Evolutionary conservation across 805 yeast genomes (phyloP).

Genomic region (Martiniozyma abietophila): DNA sequence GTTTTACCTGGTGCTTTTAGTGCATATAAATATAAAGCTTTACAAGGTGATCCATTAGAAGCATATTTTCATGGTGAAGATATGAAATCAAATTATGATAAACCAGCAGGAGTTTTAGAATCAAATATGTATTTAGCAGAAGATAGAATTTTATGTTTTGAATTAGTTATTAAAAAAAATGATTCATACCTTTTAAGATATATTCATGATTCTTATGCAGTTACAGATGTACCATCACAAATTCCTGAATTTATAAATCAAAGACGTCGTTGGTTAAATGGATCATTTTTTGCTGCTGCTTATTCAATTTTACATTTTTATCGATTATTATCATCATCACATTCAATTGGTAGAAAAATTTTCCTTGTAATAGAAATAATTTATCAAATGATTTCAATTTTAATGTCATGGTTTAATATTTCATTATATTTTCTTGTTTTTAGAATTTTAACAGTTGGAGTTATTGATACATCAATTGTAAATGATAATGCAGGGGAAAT

Average conservation of each 20-base stretch:
- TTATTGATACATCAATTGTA: conserved; percentile 36
- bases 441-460: conserved; percentile 69
- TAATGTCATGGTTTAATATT: conserved; percentile 84
- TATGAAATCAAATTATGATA: conserved; percentile 43
- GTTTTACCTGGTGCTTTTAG: conserved; percentile 96
- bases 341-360: conserved; percentile 57
- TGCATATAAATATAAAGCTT: conserved; percentile 79
- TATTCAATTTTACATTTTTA: conserved; percentile 73
- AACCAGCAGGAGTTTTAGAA: conserved; percentile 76
- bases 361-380: conserved; percentile 65
- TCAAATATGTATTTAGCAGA: conserved; percentile 96
- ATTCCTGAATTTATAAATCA: conserved; percentile 85
- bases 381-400: conserved; percentile 64
- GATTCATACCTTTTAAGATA: conserved; percentile 70
- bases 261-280: conserved; percentile 94
- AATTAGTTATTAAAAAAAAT: conserved; percentile 71
- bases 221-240: conserved; percentile 89
- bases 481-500: conserved; percentile 59
- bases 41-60: conserved; percentile 70
- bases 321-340: conserved; percentile 68
- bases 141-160: conserved; percentile 91
- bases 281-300: conserved; percentile 90
- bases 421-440: conserved; percentile 86
- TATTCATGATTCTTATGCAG: conserved; percentile 81
- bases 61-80: conserved; percentile 93